Evolutionary conservation across 2,329 filamentous ascomycete genomes (phyloP), one percentile per base, ranked within the genome.

Genomic region (Xylaria sp.): DNA sequence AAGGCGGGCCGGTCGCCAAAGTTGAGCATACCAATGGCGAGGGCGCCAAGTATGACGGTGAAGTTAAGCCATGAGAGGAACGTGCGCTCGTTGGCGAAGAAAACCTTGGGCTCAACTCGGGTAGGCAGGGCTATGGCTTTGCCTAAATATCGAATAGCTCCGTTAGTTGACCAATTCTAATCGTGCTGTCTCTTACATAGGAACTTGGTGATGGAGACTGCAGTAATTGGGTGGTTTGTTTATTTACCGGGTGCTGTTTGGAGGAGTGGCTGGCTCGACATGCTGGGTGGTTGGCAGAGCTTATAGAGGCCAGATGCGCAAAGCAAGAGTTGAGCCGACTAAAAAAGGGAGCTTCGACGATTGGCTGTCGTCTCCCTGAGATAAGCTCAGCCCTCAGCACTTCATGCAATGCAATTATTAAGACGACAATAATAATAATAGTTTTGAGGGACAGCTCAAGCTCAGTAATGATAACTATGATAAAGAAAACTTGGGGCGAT

Each of bases 21-120:
- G 86, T 99, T 99, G 77, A 99, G 90, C 79, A 99, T 94, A 75
- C 96, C 96, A 75, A 99, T 93, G 74, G 96, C 95, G 59, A 99
- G 90, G 72, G 96, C 96, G 78, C 96, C 96, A 70, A 99, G 92
- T 82, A 99, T 95, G 78, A 99, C 94, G 81, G 94, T 97, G 86
- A 98, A 98, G 88, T 99, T 99, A 78, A 99, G 93, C 96, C 96
- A 99, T 82, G 94, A 97, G 78, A 99, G 90, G 81, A 99, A 99
- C 71, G 96, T 99, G 72, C 96, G 93, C 85, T 99, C 96, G 86
- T 99, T 99, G 83, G 96, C 96, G 86, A 99, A 99, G 89, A 98
- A 99, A 85, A 99, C 96, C 84, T 99, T 99, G 77, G 96, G 96
- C 83, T 99, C 96, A 82, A 99, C 95, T 75, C 96, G 94, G 69